These are phyloP conservation scores for Eucalyptus pauciflora DNA, from an alignment of 345 rosid genomes.

Conservation along the genomic window DNA sequence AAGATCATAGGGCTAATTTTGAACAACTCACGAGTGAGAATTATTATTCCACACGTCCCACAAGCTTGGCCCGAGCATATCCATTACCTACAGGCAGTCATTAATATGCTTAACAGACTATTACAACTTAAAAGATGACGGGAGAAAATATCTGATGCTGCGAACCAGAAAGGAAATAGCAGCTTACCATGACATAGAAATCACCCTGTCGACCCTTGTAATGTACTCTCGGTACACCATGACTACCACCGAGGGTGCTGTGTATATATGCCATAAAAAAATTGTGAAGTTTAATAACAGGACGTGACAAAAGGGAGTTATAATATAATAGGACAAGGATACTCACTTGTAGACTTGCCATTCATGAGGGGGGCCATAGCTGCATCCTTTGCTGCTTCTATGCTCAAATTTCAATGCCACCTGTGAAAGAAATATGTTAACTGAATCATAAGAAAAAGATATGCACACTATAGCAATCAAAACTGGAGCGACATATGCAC, in stretches of 20 bases:
- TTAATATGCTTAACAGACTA: not conserved
- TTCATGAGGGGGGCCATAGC: slow-evolving; percentile 54
- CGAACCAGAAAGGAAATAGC: not conserved
- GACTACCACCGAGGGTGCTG: slow-evolving; percentile 33
- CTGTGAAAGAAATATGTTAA: slow-evolving; percentile 4
- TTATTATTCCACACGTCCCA: slow-evolving; percentile 48
- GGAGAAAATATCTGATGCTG: not conserved
- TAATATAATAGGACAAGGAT: not conserved
- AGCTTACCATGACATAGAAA: slow-evolving; percentile 40
- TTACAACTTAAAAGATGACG: not conserved
- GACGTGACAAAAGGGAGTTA: not conserved
- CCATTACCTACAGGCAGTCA: slow-evolving; percentile 31
- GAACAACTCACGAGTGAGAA: slow-evolving; percentile 19
- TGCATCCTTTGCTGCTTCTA: slow-evolving; percentile 54
- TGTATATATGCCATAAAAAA: not conserved
- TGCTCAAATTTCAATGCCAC: slow-evolving; percentile 68
- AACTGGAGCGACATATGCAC: not conserved
- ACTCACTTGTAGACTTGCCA: slow-evolving; percentile 61
- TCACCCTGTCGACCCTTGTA: slow-evolving; percentile 53
- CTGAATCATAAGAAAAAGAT: not conserved
- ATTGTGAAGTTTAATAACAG: not conserved
- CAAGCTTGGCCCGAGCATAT: slow-evolving; percentile 46
- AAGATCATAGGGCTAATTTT: not conserved
- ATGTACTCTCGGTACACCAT: slow-evolving; percentile 39
- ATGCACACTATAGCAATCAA: not conserved